Evolutionary conservation across 371 early-diverging fungal species (phyloP), one percentile per base, ranked within the genome.

Genomic region (Rhizomucor pusillus): DNA sequence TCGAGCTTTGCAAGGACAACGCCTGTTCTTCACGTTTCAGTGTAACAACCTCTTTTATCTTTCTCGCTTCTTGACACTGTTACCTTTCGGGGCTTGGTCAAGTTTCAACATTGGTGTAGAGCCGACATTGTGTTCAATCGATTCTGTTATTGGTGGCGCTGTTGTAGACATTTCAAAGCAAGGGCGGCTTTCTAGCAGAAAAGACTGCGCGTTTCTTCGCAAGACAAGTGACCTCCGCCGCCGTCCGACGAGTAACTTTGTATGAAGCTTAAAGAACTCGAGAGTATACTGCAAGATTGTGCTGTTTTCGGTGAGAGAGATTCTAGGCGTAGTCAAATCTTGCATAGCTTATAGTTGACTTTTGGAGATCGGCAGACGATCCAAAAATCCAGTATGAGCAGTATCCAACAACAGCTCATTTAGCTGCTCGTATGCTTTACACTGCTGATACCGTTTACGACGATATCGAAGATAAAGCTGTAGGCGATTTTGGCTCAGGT

Each of bases 301-400:
- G 79, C 78, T 13, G 83, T 80, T 33, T 92, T 92, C 66, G 69
- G 81, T 80, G 69, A 60, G 22, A 39, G 12, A 18, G 35, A 3
- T 46, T 14, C 39, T 54, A 23, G 12, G 11, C 14, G 12, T 14
- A 43, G 41, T 13, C 40, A 33, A 45, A 5, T 41, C 0, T 25
- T 45, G 20, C 37, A 7, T 33, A 45, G 51, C 37, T 57, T 35
- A 47, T 52, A 25, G 43, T 54, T 51, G 14, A 48, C 29, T 39
- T 29, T 7, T 3, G 29, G 29, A 29, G 29, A 29, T 23, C 35
- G 36, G 12, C 50, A 80, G 80, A 78, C 29, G 72, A 84, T 24
- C 93, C 93, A 45, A 92, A 92, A 69, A 79, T 88, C 51, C 84
- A 89, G 39, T 80, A 82, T 53, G 93, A 93, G 64, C 93, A 93